A percentile compares a stretch with the other conserved stretches of the same genome.
These are phyloP conservation scores for Russula virescens DNA, from an alignment of 768 basidiomycete species.

Conservation along the genomic window DNA sequence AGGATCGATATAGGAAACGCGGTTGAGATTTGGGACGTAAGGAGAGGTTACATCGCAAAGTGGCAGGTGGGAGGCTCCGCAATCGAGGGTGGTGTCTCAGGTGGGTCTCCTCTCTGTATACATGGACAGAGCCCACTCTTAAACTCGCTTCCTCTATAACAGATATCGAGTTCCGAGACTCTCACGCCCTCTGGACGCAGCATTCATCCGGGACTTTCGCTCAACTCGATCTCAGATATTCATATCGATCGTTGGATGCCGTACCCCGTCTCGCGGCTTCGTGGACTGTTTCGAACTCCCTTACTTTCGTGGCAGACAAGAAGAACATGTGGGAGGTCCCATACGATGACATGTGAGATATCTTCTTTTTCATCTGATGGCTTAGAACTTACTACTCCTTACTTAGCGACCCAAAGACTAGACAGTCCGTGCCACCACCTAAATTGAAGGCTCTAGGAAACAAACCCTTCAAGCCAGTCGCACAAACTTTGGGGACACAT, in stretches of 20 bases:
- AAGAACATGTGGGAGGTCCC: constrained; percentile 56
- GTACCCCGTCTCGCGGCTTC: constrained; percentile 57
- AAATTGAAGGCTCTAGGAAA: constrained; percentile 58
- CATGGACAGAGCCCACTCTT: neutral
- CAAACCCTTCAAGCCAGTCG: constrained; percentile 40
- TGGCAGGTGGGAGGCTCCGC: constrained; percentile 65
- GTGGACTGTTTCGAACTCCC: constrained; percentile 60
- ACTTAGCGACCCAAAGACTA: constrained; percentile 36
- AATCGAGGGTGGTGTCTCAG: constrained; percentile 68
- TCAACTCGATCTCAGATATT: constrained; percentile 67
- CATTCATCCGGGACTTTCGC: constrained; percentile 74
- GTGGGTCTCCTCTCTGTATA: constrained; percentile 37
- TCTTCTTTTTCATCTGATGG: neutral
- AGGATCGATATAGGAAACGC: constrained; percentile 42
- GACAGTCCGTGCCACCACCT: constrained; percentile 26
- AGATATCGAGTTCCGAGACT: constrained; percentile 68
- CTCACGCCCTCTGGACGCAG: constrained; percentile 67
- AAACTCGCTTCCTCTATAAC: neutral
- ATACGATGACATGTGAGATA: constrained; percentile 64
- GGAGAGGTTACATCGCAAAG: constrained; percentile 75
- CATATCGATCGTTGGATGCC: constrained; percentile 58
- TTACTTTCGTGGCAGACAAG: constrained; percentile 63
- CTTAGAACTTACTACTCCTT: constrained; percentile 24
- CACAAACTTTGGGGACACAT: constrained; percentile 56
- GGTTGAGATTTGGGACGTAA: constrained; percentile 83